Conservation (phyloP, 2,329 filamentous ascomycete genomes). For the Fusarium robinianum region DNA sequence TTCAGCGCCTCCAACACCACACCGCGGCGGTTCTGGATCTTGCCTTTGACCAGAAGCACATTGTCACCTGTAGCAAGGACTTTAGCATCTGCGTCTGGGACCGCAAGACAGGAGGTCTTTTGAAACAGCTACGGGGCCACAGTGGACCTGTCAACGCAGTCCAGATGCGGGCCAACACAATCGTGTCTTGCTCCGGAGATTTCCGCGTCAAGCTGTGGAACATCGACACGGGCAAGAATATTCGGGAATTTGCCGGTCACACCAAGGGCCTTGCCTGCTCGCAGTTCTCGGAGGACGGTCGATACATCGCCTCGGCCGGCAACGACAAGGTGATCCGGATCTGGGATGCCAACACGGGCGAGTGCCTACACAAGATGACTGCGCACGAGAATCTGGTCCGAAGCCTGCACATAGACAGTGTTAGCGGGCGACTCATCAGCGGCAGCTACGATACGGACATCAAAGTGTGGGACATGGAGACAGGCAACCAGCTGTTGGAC, state of each 20-base stretch:
- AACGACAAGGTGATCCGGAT: conserved; percentile 96
- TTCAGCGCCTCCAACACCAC: conserved; percentile 78
- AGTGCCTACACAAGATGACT: conserved; percentile 77
- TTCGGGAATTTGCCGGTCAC: conserved; percentile 88
- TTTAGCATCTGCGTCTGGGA: conserved; percentile 94
- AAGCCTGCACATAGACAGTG: conserved; percentile 85
- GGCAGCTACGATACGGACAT: conserved; percentile 96
- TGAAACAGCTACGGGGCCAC: conserved; percentile 84
- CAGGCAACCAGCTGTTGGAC: conserved; percentile 76
- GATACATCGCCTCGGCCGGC: conserved; percentile 88
- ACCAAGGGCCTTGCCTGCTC: conserved; percentile 94
- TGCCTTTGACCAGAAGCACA: conserved; percentile 88
- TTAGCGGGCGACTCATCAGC: conserved; percentile 83
- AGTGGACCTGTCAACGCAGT: conserved; percentile 94
- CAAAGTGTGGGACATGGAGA: conserved; percentile 88
- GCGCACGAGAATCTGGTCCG: conserved; percentile 88
- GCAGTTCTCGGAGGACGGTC: conserved; percentile 94
- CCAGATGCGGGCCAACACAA: conserved; percentile 87
- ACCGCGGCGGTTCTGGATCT: conserved; percentile 90
- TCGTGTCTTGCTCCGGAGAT: conserved; percentile 93
- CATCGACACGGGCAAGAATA: conserved; percentile 81
- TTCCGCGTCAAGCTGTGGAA: conserved; percentile 96
- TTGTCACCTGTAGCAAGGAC: conserved; percentile 97
- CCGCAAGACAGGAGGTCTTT: conserved; percentile 72
- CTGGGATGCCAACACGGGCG: conserved; percentile 90